These are phyloP conservation scores for Rhinocladiella similis DNA, from an alignment of 2,329 filamentous ascomycete species.

Conservation along the genomic window DNA sequence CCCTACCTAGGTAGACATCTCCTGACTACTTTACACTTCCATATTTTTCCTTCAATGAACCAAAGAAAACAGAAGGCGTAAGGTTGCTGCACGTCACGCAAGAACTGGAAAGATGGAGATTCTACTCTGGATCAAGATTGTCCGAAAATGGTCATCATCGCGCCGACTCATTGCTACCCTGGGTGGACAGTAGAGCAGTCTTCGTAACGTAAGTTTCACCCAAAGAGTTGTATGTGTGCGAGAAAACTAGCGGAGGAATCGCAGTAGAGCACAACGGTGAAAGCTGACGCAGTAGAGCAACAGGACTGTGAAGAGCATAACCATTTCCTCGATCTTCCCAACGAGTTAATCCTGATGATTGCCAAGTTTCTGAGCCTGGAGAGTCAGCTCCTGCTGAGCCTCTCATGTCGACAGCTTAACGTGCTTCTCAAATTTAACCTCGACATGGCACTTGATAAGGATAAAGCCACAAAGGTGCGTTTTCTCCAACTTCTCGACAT, in stretches of 20 bases:
- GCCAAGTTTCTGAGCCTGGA: constrained; percentile 16
- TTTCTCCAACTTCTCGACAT: constrained; percentile 17
- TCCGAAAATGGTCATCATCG: constrained; percentile 4
- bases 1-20: too few relatives aligned
- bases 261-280: constrained; percentile 5
- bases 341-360: constrained; percentile 17
- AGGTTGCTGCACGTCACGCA: constrained; percentile 1
- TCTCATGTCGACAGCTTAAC: constrained; percentile 19
- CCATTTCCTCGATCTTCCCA: constrained; percentile 19
- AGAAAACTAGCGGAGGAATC: constrained; percentile 8
- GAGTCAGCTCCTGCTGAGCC: constrained; percentile 16
- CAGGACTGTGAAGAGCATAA: constrained; percentile 7
- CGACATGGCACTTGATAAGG: constrained; percentile 7
- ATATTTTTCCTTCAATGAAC: neutral
- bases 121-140: neutral
- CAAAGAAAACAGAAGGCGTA: constrained; percentile 1
- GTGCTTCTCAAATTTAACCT: constrained; percentile 15
- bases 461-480: constrained; percentile 16
- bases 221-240: constrained; percentile 7
- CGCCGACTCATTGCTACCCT: constrained; percentile 8
- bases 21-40: too few relatives aligned
- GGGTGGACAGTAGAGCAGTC: constrained; percentile 5
- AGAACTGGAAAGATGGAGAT: constrained; percentile 2
- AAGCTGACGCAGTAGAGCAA: constrained; percentile 5
- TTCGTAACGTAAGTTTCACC: constrained; percentile 8